Conservation (phyloP, 2,329 filamentous ascomycete species). For the Didymella glomerata region DNA sequence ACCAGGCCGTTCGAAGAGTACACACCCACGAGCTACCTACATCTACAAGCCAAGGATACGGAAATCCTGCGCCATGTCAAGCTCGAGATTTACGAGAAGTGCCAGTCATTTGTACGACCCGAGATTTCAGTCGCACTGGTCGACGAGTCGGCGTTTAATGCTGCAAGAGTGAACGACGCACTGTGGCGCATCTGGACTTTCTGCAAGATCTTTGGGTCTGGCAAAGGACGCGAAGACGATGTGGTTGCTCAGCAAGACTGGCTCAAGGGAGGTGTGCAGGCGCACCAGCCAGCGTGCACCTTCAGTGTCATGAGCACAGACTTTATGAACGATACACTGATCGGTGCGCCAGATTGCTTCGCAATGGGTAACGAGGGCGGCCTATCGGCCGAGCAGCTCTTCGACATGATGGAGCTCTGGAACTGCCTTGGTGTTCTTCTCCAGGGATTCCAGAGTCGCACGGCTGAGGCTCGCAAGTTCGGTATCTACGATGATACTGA, state of each 20-base stretch:
- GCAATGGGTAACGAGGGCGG: slow-evolving; percentile 64
- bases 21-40: slow-evolving; percentile 61
- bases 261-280: slow-evolving; percentile 65
- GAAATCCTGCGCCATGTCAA: slow-evolving; percentile 64
- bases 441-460: slow-evolving; percentile 63
- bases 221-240: slow-evolving; percentile 66
- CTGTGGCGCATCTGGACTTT: slow-evolving; percentile 74
- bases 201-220: slow-evolving; percentile 68
- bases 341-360: slow-evolving; percentile 66
- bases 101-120: slow-evolving; percentile 64
- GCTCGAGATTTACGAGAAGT: slow-evolving; percentile 62
- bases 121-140: slow-evolving; percentile 65
- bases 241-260: slow-evolving; percentile 69
- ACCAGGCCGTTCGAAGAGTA: slow-evolving; percentile 62
- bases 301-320: slow-evolving; percentile 60
- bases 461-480: slow-evolving; percentile 61
- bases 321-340: slow-evolving; percentile 62
- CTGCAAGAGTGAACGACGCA: slow-evolving; percentile 66
- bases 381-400: slow-evolving; percentile 64
- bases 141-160: slow-evolving; percentile 55
- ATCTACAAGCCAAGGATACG: slow-evolving; percentile 62
- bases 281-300: slow-evolving; percentile 57
- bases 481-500: slow-evolving; percentile 64
- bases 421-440: slow-evolving; percentile 66
- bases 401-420: slow-evolving; percentile 72